Percentiles rank a stretch among this genome's conserved stretches.
phyloP scores from a whole-genome alignment of 805 yeast species.

The Lipomyces mesembrius region DNA sequence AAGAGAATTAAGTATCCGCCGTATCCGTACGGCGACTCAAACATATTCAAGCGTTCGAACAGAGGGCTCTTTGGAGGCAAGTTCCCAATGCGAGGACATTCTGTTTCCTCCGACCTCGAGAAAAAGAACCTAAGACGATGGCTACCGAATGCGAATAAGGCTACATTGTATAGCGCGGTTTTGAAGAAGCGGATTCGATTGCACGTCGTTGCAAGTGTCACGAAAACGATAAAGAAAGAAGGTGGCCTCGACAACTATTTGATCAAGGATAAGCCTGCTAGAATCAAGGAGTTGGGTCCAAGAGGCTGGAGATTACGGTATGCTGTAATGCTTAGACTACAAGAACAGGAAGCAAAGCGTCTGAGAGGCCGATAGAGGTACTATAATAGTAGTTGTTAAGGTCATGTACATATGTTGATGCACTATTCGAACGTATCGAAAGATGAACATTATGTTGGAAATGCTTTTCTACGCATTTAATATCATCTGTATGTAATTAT shows the following conservation, averaged over 20 bases:
- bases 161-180: constrained; percentile 83
- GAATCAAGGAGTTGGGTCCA: constrained; percentile 91
- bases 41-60: constrained; percentile 79
- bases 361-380: constrained; percentile 1
- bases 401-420: neutral
- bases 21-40: constrained; percentile 79
- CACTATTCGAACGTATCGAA: neutral
- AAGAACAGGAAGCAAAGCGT: constrained; percentile 9
- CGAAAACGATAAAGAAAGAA: constrained; percentile 85
- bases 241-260: constrained; percentile 94
- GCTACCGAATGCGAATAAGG: constrained; percentile 77
- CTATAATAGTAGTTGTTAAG: neutral
- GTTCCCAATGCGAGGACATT: constrained; percentile 74
- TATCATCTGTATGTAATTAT: neutral
- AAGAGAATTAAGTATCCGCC: constrained; percentile 54
- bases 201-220: constrained; percentile 75
- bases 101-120: constrained; percentile 68
- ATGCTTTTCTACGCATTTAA: neutral
- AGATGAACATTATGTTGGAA: neutral
- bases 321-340: constrained; percentile 55
- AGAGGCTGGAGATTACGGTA: constrained; percentile 90
- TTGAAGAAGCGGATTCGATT: constrained; percentile 61
- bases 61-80: constrained; percentile 91
- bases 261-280: constrained; percentile 82
- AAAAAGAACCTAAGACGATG: constrained; percentile 76